Conservation (phyloP, 2,329 filamentous ascomycete genomes). For the Aureobasidium sp. region DNA sequence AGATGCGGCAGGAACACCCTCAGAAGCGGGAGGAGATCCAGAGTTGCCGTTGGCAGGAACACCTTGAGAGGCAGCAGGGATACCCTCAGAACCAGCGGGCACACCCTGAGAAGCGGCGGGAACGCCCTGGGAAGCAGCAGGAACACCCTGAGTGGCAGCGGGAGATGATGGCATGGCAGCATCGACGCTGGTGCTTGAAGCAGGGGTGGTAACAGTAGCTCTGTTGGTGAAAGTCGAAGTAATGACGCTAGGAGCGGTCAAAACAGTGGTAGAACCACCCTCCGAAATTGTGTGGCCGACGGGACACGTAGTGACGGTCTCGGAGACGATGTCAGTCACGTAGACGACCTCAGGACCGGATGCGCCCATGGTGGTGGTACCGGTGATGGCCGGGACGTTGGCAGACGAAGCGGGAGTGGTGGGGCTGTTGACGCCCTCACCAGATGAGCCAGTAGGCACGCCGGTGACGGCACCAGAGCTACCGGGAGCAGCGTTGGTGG, state of each 20-base stretch:
- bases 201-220: not conserved
- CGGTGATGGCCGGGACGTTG: not conserved
- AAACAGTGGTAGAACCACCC: not conserved
- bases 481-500: not conserved
- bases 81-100: not conserved
- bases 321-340: constrained; percentile 10
- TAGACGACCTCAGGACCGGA: constrained; percentile 2
- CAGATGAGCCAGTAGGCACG: too few relatives aligned
- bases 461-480: not conserved
- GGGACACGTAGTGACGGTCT: constrained; percentile 11
- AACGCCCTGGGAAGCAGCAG: not conserved
- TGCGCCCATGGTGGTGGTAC: not conserved
- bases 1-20: too few relatives aligned
- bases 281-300: not conserved
- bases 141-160: too few relatives aligned
- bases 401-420: not conserved
- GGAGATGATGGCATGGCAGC: not conserved
- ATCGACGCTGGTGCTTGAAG: not conserved
- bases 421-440: too few relatives aligned
- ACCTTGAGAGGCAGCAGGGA: not conserved
- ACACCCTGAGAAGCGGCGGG: not conserved
- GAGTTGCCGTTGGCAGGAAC: not conserved
- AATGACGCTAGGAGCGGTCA: constrained; percentile 10
- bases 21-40: not conserved
- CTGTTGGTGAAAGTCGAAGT: constrained; percentile 2